Evolutionary conservation across 495 filamentous ascomycete species (phyloP), one percentile per base, ranked within the genome.

Genomic region (Pyrenula massariospora): DNA sequence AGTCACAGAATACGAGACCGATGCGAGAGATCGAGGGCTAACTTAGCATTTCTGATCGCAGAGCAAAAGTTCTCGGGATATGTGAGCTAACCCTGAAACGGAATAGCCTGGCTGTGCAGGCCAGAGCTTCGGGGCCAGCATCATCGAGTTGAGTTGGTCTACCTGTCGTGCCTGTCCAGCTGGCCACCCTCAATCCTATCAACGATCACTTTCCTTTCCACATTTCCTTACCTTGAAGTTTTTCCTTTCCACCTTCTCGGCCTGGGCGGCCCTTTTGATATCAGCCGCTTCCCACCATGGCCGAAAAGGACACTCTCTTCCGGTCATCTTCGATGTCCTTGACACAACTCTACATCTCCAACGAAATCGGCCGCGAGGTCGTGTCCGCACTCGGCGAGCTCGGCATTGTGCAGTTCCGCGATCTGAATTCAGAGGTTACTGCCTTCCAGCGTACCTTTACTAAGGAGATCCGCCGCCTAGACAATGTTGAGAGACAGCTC

Each of bases 251-350:
- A 25, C 21, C 19, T 47, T 55, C 22, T 23, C 25, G 12, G 36
- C 24, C 31, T 20, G 31, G 25, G 47, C 25, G 25, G 21, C 12
- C 56, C 23, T 11, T 23, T 24, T 31, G 42, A 50, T 20, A 5
- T 15, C 15, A 5, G 15, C 31, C 19, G 24, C 57, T 63, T 72
- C 50, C 50, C 50, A 69, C 63, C 70, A 77, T 77, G 74, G 73
- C 72, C 71, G 70, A 72, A 49, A 79, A 86, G 74, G 91, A 97
- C 73, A 95, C 89, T 72, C 85, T 96, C 77, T 96, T 99, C 86
- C 93, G 94, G 78, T 97, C 94, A 67, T 85, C 90, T 87, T 91
- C 97, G 73, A 99, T 99, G 93, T 95, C 90, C 80, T 84, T 99
- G 82, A 94, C 94, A 68, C 93, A 97, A 81, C 85, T 99, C 63